phyloP scores from a whole-genome alignment of 148 eudicot genomes.

The Rhododendron ovatum region DNA sequence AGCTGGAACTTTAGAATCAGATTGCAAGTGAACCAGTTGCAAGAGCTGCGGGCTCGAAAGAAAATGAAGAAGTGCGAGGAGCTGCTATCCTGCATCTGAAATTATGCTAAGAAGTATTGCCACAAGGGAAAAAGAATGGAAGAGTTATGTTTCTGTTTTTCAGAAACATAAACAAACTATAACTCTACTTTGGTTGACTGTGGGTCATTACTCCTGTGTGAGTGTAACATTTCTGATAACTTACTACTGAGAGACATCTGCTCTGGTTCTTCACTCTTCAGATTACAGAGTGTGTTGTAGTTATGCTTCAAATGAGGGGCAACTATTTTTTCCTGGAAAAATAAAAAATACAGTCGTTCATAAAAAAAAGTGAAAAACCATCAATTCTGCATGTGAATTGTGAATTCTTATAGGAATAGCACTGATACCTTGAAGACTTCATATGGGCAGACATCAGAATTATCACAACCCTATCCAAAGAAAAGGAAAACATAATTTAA shows the following conservation, averaged over 20 bases:
- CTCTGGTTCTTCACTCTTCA: slow-evolving; percentile 22
- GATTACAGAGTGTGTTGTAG: slow-evolving; percentile 53
- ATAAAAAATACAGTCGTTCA: background rate
- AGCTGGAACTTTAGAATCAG: background rate
- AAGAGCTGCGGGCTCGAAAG: slow-evolving; percentile 4
- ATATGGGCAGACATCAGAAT: slow-evolving; percentile 78
- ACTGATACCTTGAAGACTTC: slow-evolving; percentile 81
- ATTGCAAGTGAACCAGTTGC: background rate
- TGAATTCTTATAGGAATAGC: background rate
- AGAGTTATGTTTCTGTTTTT: background rate
- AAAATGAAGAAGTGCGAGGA: background rate
- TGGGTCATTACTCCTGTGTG: slow-evolving; percentile 26
- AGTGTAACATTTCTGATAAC: slow-evolving; percentile 40
- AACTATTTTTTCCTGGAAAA: slow-evolving; percentile 59
- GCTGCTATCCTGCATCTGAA: background rate
- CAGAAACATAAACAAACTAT: slow-evolving; percentile 16
- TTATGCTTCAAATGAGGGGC: slow-evolving; percentile 77
- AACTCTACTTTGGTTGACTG: slow-evolving; percentile 40
- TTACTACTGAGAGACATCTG: slow-evolving; percentile 28
- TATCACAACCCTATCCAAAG: slow-evolving; percentile 68
- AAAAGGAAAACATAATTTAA: background rate
- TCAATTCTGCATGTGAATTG: background rate
- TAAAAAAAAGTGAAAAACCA: background rate
- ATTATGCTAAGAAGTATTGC: slow-evolving; percentile 5
- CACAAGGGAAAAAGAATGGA: background rate